Percentiles rank a stretch among this genome's conserved stretches.
phyloP scores from a whole-genome alignment of 2,329 filamentous ascomycete genomes.

The Alternaria triticina region DNA sequence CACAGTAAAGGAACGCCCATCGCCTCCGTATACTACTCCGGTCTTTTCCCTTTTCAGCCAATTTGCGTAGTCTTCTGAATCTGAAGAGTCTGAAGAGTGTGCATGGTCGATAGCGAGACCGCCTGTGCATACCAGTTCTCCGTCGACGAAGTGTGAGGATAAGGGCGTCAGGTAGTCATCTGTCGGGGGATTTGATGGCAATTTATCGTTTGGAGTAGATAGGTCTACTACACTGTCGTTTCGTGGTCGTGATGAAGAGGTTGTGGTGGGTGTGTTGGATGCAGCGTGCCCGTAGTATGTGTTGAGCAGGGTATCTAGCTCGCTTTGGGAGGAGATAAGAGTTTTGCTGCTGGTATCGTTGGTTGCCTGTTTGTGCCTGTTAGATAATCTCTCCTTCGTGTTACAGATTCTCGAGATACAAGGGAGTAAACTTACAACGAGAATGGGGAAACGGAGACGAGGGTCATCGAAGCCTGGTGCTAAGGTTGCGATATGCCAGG shows the following conservation, averaged over 20 bases:
- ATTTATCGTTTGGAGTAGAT: not conserved
- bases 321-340: not conserved
- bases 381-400: not conserved
- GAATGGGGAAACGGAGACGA: not conserved
- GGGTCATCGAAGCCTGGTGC: not conserved
- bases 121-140: not conserved
- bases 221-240: not conserved
- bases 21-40: not conserved
- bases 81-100: not conserved
- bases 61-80: not conserved
- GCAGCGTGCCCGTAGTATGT: not conserved
- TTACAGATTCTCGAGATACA: rapidly evolving
- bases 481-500: not conserved
- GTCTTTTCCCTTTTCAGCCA: not conserved
- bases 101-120: not conserved
- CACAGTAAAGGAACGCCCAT: not conserved
- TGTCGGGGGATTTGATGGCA: not conserved
- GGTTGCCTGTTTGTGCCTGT: not conserved
- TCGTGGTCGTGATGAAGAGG: not conserved
- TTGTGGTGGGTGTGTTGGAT: not conserved
- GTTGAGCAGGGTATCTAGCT: not conserved
- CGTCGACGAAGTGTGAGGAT: not conserved
- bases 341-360: not conserved
- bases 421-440: not conserved
- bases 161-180: not conserved